Evolutionary conservation across 345 rosid species (phyloP), one percentile per base, ranked within the genome.

Genomic region (Hibiscus tridactylites): DNA sequence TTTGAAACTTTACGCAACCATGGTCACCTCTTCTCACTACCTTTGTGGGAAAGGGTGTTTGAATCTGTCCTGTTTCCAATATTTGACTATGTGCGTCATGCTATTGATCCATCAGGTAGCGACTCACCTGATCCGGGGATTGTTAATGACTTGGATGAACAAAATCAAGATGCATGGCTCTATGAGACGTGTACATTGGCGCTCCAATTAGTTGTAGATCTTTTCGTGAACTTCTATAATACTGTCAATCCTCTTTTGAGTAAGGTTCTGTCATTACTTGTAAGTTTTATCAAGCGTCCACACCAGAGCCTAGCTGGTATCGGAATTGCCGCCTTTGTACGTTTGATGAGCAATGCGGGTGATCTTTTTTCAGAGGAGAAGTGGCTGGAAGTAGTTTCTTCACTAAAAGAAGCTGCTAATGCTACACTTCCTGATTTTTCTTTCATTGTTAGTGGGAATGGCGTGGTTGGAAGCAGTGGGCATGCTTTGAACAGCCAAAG

Each of bases 241-340:
- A 94, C 97, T 21, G 98, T 91, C 67, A 94, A 88, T 87, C 97
- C 97, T 29, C 97, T 95, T 66, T 82, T 92, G 74, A 81, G 78
- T 64, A 95, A 90, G 81, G 96, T 92, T 78, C 80, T 95, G 74
- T 76, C 72, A 71, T 95, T 95, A 83, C 88, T 95, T 50, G 90
- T 90, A 49, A 95, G 96, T 82, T 95, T 95, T 77, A 92, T 92
- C 65, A 87, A 83, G 76, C 97, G 99, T 58, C 99, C 97, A 79
- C 99, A 95, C 84, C 99, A 95, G 75, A 95, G 97, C 79, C 93
- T 95, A 72, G 99, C 99, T 61, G 97, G 99, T 64, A 95, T 95
- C 76, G 99, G 99, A 67, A 92, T 92, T 53, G 96, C 97, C 52
- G 97, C 99, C 19, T 90, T 90, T 88, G 97, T 92, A 52, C 96